These are phyloP conservation scores for Solanum ossicruentum DNA, from an alignment of 257 asterid species.

Conservation along the genomic window DNA sequence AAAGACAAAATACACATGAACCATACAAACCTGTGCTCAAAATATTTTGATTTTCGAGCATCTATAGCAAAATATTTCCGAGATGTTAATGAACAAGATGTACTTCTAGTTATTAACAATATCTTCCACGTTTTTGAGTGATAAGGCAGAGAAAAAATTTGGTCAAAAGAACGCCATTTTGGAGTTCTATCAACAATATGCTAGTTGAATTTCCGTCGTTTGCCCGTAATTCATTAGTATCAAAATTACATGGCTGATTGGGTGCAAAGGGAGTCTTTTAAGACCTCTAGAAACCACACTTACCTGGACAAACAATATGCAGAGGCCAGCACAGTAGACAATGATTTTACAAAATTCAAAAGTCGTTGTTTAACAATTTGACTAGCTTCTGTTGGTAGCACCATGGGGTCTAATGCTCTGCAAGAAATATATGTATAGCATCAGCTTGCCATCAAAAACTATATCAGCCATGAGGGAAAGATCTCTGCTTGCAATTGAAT, in stretches of 20 bases:
- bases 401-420: conserved; percentile 83
- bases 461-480: background rate
- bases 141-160: background rate
- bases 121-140: background rate
- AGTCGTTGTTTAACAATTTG: conserved; percentile 74
- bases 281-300: conserved; percentile 5
- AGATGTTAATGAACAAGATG: background rate
- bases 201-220: background rate
- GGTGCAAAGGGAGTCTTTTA: background rate
- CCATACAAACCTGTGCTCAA: background rate
- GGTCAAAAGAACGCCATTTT: background rate
- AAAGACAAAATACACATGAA: background rate
- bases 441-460: background rate
- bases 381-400: conserved; percentile 80
- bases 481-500: conserved; percentile 5
- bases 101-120: background rate
- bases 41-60: background rate
- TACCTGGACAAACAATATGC: conserved; percentile 91
- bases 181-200: background rate
- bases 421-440: background rate
- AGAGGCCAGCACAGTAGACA: conserved; percentile 82
- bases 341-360: conserved; percentile 71
- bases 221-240: background rate
- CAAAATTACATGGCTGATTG: background rate
- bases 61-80: background rate